phyloP scores from a whole-genome alignment of 164 flowering plant genomes.

The Platanus orientalis region DNA sequence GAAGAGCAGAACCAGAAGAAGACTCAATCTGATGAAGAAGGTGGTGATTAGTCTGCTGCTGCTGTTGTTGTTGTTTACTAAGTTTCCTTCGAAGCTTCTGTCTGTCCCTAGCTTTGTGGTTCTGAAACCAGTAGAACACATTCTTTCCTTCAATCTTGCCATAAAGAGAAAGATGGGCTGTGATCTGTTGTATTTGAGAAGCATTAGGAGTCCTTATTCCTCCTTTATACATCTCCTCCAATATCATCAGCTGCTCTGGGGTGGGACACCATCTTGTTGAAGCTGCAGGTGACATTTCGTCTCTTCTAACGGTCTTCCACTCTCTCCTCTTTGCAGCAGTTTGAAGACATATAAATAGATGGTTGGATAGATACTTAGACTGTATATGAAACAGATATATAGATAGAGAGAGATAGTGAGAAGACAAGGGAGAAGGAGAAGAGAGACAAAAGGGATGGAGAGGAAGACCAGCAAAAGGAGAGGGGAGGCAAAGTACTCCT shows the following conservation, averaged over 20 bases:
- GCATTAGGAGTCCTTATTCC: constrained; percentile 69
- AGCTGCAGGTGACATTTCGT: constrained; percentile 45
- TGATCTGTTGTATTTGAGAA: constrained; percentile 69
- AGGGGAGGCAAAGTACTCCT: no score
- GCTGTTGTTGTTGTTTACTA: no score
- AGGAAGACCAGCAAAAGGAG: no score
- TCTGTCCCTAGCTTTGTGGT: no score
- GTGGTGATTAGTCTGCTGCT: no score
- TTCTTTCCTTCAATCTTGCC: no score
- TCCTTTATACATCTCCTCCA: constrained; percentile 67
- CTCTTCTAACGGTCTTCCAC: neutral
- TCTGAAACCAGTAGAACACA: no score
- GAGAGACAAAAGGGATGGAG: no score
- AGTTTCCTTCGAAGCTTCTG: constrained; percentile 64
- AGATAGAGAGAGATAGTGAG: no score
- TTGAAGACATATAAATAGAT: neutral
- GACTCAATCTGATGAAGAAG: constrained; percentile 27
- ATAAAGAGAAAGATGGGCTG: constrained; percentile 57
- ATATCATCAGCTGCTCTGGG: constrained; percentile 75
- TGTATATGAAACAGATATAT: no score
- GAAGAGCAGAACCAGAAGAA: constrained; percentile 11
- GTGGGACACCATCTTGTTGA: constrained; percentile 86
- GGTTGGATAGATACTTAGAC: neutral
- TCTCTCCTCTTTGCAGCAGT: no score
- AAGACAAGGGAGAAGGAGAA: no score